Evolutionary conservation across 805 yeast genomes (phyloP), one percentile per base, ranked within the genome.

Genomic region (Tetrapisispora namnaoensis): DNA sequence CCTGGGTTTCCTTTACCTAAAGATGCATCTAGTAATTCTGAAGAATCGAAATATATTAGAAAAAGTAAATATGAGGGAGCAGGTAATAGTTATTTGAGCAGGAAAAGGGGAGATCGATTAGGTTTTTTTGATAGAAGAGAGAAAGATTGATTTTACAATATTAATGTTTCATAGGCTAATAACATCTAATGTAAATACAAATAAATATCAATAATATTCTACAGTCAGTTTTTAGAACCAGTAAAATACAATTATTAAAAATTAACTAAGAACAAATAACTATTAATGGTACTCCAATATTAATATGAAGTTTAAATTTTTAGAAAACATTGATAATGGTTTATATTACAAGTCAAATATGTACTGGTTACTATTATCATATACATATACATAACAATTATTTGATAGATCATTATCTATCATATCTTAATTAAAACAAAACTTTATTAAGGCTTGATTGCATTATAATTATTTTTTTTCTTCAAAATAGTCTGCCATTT

Each of bases 401-500:
- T 17, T 24, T 14, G 34, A 40, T 40, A 40, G 22, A 40, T 17
- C 38, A 17, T 17, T 17, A 36, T n/a, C 38, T 36, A 18, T 18
- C 20, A 17, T 17, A 17, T 4, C 38, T 13, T 17, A 17, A 36
- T 36, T 17, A 36, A 36, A 36, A 36, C 38, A 9, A 36, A 36
- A 36, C 11, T 17, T 13, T 32, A 32, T 6, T 24, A 34, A 16
- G 5, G 10, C 37, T n/a, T 5, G 17, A 17, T 18, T 17, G 14
- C 18, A 41, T 37, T 24, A 18, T 41, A 30, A 43, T 16, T 54
- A 56, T 49, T 61, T 56, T 52, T 61, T 62, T 47, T 69, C 69
- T 54, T 80, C 81, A 60, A 91, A 90, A 73, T 91, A 91, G 66
- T 90, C 98, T 54, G 89, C 85, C 99, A 93, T 91, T 73, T 91